These are phyloP conservation scores for Candida mesenterica DNA, from an alignment of 1,139 yeast genomes.

Conservation along the genomic window DNA sequence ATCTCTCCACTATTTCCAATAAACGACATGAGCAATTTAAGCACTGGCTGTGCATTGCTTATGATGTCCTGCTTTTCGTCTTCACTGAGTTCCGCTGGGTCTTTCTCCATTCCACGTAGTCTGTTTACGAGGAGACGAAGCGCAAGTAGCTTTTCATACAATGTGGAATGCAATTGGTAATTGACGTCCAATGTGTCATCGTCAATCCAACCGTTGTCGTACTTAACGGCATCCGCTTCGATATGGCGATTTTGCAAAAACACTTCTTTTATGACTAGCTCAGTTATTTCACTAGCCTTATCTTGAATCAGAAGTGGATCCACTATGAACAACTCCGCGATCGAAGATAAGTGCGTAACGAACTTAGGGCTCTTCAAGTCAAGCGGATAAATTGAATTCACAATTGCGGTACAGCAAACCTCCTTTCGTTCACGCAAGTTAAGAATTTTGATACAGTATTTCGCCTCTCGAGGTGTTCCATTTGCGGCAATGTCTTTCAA, in stretches of 20 bases:
- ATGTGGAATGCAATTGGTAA: conserved; percentile 22
- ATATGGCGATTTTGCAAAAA: conserved; percentile 48
- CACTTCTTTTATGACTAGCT: conserved; percentile 59
- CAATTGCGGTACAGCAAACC: conserved; percentile 34
- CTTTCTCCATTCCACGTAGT: conserved; percentile 45
- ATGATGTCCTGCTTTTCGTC: conserved; percentile 28
- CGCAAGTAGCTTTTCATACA: conserved; percentile 50
- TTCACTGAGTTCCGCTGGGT: conserved; percentile 21
- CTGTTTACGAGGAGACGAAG: conserved; percentile 65
- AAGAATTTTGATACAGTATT: conserved; percentile 62
- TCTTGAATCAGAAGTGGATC: conserved; percentile 53
- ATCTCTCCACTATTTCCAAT: conserved; percentile 85
- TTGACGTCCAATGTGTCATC: conserved; percentile 40
- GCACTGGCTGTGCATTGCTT: conserved; percentile 54
- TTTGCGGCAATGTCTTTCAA: conserved; percentile 44
- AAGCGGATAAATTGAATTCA: conserved; percentile 52
- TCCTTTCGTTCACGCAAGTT: conserved; percentile 46
- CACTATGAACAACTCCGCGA: conserved; percentile 60
- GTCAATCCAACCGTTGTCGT: conserved; percentile 46
- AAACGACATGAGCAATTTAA: conserved; percentile 64
- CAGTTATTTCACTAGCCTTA: conserved; percentile 56
- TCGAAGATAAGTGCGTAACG: conserved; percentile 56
- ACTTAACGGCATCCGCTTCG: conserved; percentile 18
- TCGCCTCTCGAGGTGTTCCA: conserved; percentile 65
- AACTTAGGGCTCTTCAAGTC: conserved; percentile 36